Base-by-base conservation (phyloP, 129 eudicot species). In the Helianthus tuberosus region DNA sequence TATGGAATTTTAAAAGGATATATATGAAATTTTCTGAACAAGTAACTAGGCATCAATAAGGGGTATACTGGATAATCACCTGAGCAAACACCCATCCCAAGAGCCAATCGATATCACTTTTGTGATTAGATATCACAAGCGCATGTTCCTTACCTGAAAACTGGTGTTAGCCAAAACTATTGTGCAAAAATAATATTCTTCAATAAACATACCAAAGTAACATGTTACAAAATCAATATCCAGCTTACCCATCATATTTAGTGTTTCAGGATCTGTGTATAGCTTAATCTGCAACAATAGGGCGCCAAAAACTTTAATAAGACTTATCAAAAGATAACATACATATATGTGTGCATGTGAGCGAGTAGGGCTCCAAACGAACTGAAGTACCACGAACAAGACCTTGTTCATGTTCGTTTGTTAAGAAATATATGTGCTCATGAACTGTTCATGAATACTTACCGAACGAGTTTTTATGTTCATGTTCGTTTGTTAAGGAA, bases 91-190 rank as follows among this genome's bases (percentile, higher is more conserved):
- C 88, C 98, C 98, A 94, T 74, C 98, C 98, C 68, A 94, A 87
- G 72, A 94, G 97, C 98, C 98, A 94, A 76, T 94, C 98, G 68
- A 94, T 91, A 81, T 93, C 98, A 79, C 98, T 90, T 82, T 73
- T 90, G 79, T 93, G 98, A 76, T 94, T 94, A 60, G 87, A 82
- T 44, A 94, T 76, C 78, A 90, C 87, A 59, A 94, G 93, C 48
- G 98, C 97, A 74, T 90, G 98, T 60, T 94, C 98, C 77, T 88
- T 90, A 73, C 98, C 98, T 94, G 88, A 52, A 51, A 36, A 49
- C 52, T 36, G 72, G 15, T 62, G 66, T 66, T 49, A 53, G 57
- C 11, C 27, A 32, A 32, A 64, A 61, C 3, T 11, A 5, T 43
- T 49, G 25, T 61, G 46, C 81, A 77, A 36, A 29, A 36, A 71